Base-by-base conservation (phyloP, 2,329 filamentous ascomycete species). In the Fusarium sp. region DNA sequence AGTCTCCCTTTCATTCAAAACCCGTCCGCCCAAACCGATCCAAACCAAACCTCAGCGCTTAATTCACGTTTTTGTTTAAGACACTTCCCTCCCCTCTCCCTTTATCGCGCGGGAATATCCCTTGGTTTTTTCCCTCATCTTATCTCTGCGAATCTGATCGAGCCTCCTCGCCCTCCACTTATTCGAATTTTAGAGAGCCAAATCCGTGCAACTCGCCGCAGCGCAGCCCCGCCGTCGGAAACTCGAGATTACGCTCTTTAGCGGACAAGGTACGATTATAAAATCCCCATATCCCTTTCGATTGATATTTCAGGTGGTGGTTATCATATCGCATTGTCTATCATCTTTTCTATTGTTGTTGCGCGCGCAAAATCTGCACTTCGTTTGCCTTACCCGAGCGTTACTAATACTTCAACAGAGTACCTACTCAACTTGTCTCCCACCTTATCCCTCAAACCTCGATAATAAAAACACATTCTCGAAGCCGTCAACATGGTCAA, bases 401-500 rank as follows among this genome's bases (percentile, higher is more conserved):
- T 65, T 64, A 67, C 69, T 71, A 69, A 71, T 57, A 64, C 35
- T 19, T 32, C 19, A 53, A 19, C 45, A 65, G 58, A 66, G 64
- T 61, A 59, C 56, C 52, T 61, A 59, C 56, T 54, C 50, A 34
- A 43, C 50, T 58, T 52, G 25, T 46, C 46, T 52, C 44, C 58
- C 25, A 31, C 39, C 41, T 60, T 50, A 48, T 56, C 45, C 44
- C 53, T 45, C 52, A 32, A 36, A 39, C 52, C 39, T 24, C 41
- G 39, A 45, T 49, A 48, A 61, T 35, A 36, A 46, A 53, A 39
- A 36, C 28, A 22, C 32, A 34, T 29, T 40, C 43, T 36, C 46
- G 52, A 36, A 63, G 63, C 60, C 45, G 71, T 50, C 77, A 89
- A 73, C 52, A 93, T 93, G 91, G 90, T 88, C 67, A 91, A 90